Evolutionary conservation across 345 rosid species (phyloP).

Genomic region (Punica granatum): DNA sequence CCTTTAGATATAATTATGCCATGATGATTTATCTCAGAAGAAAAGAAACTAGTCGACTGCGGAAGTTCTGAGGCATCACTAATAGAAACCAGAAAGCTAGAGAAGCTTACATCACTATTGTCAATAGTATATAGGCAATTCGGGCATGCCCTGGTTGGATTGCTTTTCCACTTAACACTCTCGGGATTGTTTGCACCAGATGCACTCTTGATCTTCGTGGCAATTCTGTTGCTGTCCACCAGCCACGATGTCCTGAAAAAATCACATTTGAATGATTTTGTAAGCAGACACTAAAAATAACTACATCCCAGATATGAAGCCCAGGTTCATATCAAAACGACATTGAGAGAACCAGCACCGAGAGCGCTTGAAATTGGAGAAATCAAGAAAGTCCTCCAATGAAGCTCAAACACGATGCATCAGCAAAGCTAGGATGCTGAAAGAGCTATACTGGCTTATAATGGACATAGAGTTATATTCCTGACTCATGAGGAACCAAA

Average conservation of each 20-base stretch:
- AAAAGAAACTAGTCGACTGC: background rate
- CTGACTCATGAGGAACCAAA: no score
- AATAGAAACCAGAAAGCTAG: background rate
- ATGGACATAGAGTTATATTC: no score
- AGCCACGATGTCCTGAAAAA: conserved; percentile 73
- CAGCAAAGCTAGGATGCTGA: background rate
- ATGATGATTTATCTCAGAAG: background rate
- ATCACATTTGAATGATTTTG: background rate
- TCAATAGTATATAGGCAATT: conserved; percentile 68
- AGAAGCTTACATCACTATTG: conserved; percentile 69
- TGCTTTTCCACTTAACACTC: conserved; percentile 62
- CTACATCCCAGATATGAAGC: background rate
- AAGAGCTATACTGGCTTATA: no score
- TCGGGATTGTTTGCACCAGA: conserved; percentile 35
- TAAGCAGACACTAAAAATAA: background rate
- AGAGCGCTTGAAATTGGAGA: background rate
- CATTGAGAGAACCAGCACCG: background rate
- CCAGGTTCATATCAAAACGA: no score
- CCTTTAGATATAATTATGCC: background rate
- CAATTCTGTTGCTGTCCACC: conserved; percentile 70
- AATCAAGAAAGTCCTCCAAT: background rate
- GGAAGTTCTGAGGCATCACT: background rate
- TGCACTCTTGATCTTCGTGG: conserved; percentile 85
- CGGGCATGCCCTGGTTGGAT: conserved; percentile 80
- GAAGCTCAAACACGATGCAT: background rate